Conservation (phyloP, 1,284 basidiomycete genomes). For the Ceratobasidium sp. region DNA sequence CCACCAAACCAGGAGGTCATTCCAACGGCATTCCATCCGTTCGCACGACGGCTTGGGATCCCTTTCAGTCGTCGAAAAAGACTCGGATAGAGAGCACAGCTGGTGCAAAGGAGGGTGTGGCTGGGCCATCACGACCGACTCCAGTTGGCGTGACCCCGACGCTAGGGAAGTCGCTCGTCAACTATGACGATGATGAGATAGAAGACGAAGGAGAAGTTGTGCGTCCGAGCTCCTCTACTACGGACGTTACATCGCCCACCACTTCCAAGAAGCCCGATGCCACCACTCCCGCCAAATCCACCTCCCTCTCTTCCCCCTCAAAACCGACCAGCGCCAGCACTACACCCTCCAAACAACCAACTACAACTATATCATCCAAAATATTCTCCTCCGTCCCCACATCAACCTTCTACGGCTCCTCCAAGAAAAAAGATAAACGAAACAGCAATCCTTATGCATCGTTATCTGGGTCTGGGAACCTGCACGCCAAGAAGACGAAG, state of each 20-base stretch:
- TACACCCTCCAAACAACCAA: background rate
- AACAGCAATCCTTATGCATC: background rate
- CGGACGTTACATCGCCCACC: background rate
- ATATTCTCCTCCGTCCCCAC: background rate
- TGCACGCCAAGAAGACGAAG: constrained; percentile 15
- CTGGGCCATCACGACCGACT: constrained; percentile 17
- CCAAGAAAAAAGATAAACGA: constrained; percentile 11
- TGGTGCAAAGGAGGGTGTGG: constrained; percentile 10
- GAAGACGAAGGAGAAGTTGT: constrained; percentile 32
- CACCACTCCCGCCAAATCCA: background rate
- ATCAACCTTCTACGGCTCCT: constrained; percentile 12
- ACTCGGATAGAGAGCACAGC: constrained; percentile 5
- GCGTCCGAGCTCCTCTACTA: background rate
- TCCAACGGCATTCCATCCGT: background rate
- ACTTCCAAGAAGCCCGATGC: background rate
- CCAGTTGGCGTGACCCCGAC: background rate
- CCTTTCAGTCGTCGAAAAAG: constrained; percentile 9
- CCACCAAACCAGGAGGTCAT: background rate
- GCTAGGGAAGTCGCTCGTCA: background rate
- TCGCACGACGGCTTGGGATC: constrained; percentile 3
- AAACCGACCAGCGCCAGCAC: background rate
- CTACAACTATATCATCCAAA: background rate
- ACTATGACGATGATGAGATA: constrained; percentile 27
- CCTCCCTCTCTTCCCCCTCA: background rate
- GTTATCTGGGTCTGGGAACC: background rate